Conservation (phyloP, 2,329 filamentous ascomycete genomes). For the Penicillium thymicola region DNA sequence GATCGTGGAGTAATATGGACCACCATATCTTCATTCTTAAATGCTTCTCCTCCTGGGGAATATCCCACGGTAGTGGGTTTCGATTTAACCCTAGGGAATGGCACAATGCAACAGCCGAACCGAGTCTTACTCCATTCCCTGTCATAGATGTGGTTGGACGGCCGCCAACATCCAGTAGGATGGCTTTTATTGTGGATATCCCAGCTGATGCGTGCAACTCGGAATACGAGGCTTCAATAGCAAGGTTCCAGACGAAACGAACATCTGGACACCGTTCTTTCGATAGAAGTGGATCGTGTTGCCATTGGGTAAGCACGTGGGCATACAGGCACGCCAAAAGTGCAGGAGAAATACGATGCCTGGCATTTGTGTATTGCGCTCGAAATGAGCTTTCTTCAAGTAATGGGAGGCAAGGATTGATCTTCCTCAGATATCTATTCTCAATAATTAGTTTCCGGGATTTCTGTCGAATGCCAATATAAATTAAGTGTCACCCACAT, state of each 20-base stretch:
- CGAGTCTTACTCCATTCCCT: constrained; percentile 53
- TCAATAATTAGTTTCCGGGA: not conserved
- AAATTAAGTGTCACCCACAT: constrained; percentile 1
- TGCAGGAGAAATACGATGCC: constrained; percentile 50
- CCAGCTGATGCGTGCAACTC: constrained; percentile 54
- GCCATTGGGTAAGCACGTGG: constrained; percentile 52
- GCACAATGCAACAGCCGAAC: constrained; percentile 52
- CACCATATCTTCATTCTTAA: constrained; percentile 57
- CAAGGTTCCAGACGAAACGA: constrained; percentile 58
- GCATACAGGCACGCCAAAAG: constrained; percentile 54
- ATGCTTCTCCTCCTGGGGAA: constrained; percentile 51
- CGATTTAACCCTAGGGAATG: constrained; percentile 56
- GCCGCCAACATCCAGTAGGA: constrained; percentile 55
- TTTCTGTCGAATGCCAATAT: not conserved
- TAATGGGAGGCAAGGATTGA: constrained; percentile 54
- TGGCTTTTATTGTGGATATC: constrained; percentile 52
- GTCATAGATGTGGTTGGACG: constrained; percentile 55
- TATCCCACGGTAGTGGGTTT: constrained; percentile 52
- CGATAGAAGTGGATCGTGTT: constrained; percentile 35
- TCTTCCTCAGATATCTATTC: constrained; percentile 49
- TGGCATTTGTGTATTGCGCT: constrained; percentile 40
- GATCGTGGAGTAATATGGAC: constrained; percentile 54
- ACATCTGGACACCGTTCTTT: constrained; percentile 47
- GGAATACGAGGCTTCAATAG: constrained; percentile 53
- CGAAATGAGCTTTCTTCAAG: constrained; percentile 51